Percentiles rank a stretch among this genome's conserved stretches.
Conservation (phyloP, 1,284 basidiomycete genomes). For the Coriolopsis trogii region DNA sequence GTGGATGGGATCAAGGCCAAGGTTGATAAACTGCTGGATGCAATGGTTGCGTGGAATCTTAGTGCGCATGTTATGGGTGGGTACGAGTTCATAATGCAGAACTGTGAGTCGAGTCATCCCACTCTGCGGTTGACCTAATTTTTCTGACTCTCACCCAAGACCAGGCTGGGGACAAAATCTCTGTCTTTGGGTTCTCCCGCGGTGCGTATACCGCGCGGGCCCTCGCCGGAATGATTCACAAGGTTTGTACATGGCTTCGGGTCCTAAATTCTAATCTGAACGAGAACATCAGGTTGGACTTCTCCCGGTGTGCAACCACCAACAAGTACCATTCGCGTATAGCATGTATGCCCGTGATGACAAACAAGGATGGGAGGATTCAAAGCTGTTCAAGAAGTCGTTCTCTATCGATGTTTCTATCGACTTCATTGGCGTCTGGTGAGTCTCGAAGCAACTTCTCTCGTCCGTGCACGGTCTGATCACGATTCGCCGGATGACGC, state of each 20-base stretch:
- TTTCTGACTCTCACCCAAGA: no score
- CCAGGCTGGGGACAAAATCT: conserved; percentile 51
- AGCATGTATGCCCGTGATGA: conserved; percentile 42
- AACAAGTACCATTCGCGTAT: conserved; percentile 51
- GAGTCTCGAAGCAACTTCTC: conserved; percentile 5
- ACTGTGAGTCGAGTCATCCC: conserved; percentile 45
- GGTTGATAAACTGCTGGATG: conserved; percentile 47
- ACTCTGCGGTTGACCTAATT: neutral
- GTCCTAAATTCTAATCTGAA: no score
- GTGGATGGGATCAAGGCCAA: conserved; percentile 41
- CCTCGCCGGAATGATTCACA: conserved; percentile 59
- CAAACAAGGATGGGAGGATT: conserved; percentile 35
- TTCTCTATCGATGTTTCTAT: conserved; percentile 52
- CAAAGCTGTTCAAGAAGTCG: conserved; percentile 44
- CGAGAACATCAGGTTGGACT: conserved; percentile 59
- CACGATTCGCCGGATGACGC: neutral
- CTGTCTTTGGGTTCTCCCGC: conserved; percentile 65
- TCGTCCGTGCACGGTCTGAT: neutral
- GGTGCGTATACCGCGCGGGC: conserved; percentile 61
- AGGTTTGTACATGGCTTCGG: no score
- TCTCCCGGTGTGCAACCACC: conserved; percentile 52
- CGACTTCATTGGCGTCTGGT: conserved; percentile 59
- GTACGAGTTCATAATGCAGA: conserved; percentile 68
- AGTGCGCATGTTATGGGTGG: conserved; percentile 62
- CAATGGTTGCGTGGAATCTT: conserved; percentile 55